phyloP scores from a whole-genome alignment of 306 rosid genomes.

The Malus sieversii region DNA sequence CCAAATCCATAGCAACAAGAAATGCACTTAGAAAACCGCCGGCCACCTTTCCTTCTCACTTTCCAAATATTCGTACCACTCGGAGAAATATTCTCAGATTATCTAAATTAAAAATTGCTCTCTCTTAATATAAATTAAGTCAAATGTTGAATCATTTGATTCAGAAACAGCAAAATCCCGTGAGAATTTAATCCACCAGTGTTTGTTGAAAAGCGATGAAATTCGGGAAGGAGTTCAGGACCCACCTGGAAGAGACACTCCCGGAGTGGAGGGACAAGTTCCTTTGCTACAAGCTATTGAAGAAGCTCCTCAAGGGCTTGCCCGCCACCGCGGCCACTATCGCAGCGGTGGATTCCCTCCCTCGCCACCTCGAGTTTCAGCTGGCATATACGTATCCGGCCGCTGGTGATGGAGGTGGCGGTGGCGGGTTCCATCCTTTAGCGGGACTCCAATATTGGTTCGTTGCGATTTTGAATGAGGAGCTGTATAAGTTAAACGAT shows the following conservation, averaged over 20 bases:
- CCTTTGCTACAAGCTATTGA: slow-evolving; percentile 80
- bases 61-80: slow-evolving; percentile 4
- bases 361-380: slow-evolving; percentile 10
- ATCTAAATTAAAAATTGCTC: background rate
- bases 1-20: background rate
- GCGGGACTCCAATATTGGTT: slow-evolving; percentile 69
- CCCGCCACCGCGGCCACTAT: slow-evolving; percentile 3
- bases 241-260: slow-evolving; percentile 80
- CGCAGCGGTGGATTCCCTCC: slow-evolving; percentile 11
- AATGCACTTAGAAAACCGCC: background rate
- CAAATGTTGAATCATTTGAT: too few species aligned
- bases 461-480: slow-evolving; percentile 58
- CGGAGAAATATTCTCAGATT: background rate
- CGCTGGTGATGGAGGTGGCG: background rate
- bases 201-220: slow-evolving; percentile 40
- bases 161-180: too few species aligned
- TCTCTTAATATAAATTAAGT: too few species aligned
- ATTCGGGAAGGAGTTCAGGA: slow-evolving; percentile 86
- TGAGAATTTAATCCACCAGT: too few species aligned
- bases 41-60: background rate
- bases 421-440: background rate
- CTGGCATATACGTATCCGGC: background rate
- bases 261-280: slow-evolving; percentile 99
- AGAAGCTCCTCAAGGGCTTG: slow-evolving; percentile 61
- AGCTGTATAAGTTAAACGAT: slow-evolving; percentile 81